Evolutionary conservation across 192 early-diverging fungal species (phyloP), one percentile per base, ranked within the genome.

Genomic region (Piromyces finnis): DNA sequence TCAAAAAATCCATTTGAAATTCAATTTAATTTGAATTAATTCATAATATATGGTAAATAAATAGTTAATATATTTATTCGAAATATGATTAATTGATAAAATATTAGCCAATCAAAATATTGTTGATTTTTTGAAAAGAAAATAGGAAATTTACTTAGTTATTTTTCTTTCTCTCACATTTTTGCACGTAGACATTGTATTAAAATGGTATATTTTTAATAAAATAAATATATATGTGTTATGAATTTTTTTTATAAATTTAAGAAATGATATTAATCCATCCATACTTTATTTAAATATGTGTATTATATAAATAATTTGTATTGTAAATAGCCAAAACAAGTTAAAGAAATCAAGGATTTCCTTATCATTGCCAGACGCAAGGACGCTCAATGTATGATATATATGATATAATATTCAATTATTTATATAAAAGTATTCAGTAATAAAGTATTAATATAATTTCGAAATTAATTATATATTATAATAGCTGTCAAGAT

Each of bases 291-390:
- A 51, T 51, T 22, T 17, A 14, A n/a, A n/a, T n/a, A n/a, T n/a
- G n/a, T n/a, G n/a, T n/a, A n/a, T n/a, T n/a, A n/a, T n/a, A n/a
- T n/a, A n/a, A n/a, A n/a, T n/a, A n/a, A n/a, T n/a, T n/a, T n/a
- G n/a, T n/a, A n/a, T n/a, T n/a, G n/a, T n/a, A n/a, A n/a, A 79
- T 88, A 97, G 97, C 94, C 97, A 87, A 97, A 97, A 92, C 94
- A 98, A 89, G 90, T 99, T 84, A 88, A 88, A 83, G 97, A 99
- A 88, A 98, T 99, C 87, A 99, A 98, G 92, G 90, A 96, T 85
- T 99, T 99, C 91, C 92, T 99, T 83, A 90, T 94, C 85, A 94
- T 94, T 84, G 93, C 97, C 82, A 89, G 93, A 85, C 94, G 96
- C 90, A 98, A 96, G 92, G 96, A 96, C 85, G 97, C 95, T 85